These are phyloP conservation scores for Plasmodium gonderi DNA, from an alignment of 169 alveolate genomes.

Conservation along the genomic window DNA sequence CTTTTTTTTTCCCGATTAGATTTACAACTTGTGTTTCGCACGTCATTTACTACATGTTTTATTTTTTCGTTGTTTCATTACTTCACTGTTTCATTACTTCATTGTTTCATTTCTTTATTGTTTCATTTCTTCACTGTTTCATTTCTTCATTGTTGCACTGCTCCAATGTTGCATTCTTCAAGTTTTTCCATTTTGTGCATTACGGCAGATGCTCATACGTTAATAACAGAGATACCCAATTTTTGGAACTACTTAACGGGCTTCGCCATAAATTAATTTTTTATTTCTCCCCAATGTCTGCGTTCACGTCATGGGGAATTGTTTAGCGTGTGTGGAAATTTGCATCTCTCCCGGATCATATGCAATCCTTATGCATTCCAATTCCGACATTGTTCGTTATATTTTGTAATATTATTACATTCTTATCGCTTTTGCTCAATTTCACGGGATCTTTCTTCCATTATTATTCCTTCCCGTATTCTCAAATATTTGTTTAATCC, in stretches of 20 bases:
- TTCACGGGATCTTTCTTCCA: no score
- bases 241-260: no score
- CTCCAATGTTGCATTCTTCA: no score
- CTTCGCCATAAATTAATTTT: neutral
- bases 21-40: neutral
- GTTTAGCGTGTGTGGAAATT: neutral
- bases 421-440: no score
- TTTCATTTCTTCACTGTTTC: neutral
- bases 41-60: neutral
- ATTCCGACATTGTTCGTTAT: neutral
- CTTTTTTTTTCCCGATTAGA: neutral
- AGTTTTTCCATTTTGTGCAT: no score
- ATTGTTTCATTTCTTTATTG: neutral
- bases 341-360: neutral
- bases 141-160: no score
- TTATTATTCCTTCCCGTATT: no score
- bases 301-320: neutral
- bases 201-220: no score
- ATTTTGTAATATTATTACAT: neutral
- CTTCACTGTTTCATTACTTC: no score
- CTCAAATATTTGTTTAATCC: no score
- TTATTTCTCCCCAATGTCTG: neutral
- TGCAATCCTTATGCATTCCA: neutral
- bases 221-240: no score
- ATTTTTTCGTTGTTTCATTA: slow-evolving; percentile 2